Conservation (phyloP, 257 asterid species). For the Solanum raphanifolium region DNA sequence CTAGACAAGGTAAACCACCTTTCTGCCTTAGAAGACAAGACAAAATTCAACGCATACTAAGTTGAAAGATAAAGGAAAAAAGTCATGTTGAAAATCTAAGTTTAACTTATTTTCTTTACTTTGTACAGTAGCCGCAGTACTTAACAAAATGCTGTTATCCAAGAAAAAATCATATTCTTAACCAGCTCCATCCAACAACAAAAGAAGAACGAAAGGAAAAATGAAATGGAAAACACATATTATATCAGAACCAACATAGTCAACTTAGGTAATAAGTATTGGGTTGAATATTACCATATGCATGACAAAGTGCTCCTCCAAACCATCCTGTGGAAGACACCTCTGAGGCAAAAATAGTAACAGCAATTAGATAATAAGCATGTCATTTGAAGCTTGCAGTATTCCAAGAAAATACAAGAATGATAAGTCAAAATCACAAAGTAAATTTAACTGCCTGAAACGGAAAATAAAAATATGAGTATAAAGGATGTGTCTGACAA, state of each 20-base stretch:
- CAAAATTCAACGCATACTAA: background rate
- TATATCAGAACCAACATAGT: background rate
- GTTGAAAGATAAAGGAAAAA: background rate
- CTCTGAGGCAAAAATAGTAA: constrained; percentile 39
- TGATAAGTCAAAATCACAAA: background rate
- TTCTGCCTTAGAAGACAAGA: background rate
- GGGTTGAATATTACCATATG: constrained; percentile 56
- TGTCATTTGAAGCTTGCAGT: background rate
- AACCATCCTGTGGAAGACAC: constrained; percentile 74
- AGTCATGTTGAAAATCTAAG: background rate
- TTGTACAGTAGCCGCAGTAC: background rate
- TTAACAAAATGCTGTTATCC: background rate
- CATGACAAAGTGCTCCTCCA: constrained; percentile 90
- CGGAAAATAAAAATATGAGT: background rate
- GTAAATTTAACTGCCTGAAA: background rate
- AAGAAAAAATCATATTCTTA: background rate
- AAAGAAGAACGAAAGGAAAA: background rate
- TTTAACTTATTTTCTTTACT: background rate
- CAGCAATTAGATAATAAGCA: background rate
- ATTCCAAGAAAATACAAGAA: background rate
- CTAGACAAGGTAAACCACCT: background rate
- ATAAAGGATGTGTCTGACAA: background rate
- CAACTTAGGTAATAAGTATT: background rate
- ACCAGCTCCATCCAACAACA: background rate
- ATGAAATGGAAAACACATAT: background rate